These are phyloP conservation scores for Jatropha podagrica DNA, from an alignment of 441 rosid genomes.

Conservation along the genomic window DNA sequence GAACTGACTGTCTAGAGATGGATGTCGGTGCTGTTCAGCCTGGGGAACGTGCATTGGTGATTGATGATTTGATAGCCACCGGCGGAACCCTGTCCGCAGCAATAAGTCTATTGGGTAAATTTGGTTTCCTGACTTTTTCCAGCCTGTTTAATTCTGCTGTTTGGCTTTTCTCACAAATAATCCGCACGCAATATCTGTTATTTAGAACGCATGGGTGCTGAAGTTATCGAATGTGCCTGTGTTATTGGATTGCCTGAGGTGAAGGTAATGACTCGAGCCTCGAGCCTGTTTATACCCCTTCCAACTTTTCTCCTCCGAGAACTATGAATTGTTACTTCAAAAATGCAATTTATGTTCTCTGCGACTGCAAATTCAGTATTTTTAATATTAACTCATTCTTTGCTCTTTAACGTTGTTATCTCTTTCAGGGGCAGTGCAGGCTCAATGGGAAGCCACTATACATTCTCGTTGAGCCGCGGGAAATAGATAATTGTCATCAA, in stretches of 20 bases:
- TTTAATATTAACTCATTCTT: background rate
- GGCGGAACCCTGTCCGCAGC: constrained; percentile 97
- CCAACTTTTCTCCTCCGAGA: no score
- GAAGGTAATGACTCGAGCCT: constrained; percentile 46
- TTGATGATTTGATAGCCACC: constrained; percentile 92
- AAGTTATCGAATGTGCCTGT: constrained; percentile 93
- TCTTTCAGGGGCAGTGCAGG: constrained; percentile 67
- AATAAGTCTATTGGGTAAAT: constrained; percentile 69
- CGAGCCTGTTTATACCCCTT: background rate
- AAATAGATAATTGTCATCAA: constrained; percentile 46
- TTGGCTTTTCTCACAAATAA: background rate
- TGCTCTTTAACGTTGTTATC: background rate
- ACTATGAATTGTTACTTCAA: background rate
- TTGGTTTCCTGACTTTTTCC: background rate
- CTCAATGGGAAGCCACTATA: constrained; percentile 92
- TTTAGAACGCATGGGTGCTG: constrained; percentile 74
- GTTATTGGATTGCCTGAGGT: constrained; percentile 86
- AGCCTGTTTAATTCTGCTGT: background rate
- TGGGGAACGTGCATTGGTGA: constrained; percentile 71
- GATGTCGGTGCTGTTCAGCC: constrained; percentile 75
- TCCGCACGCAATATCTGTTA: background rate
- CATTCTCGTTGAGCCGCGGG: constrained; percentile 90
- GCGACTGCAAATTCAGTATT: no score
- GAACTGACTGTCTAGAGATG: constrained; percentile 90
- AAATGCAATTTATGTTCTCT: no score